phyloP scores from a whole-genome alignment of 805 yeast species.

The Kodamaea neixiangensis region DNA sequence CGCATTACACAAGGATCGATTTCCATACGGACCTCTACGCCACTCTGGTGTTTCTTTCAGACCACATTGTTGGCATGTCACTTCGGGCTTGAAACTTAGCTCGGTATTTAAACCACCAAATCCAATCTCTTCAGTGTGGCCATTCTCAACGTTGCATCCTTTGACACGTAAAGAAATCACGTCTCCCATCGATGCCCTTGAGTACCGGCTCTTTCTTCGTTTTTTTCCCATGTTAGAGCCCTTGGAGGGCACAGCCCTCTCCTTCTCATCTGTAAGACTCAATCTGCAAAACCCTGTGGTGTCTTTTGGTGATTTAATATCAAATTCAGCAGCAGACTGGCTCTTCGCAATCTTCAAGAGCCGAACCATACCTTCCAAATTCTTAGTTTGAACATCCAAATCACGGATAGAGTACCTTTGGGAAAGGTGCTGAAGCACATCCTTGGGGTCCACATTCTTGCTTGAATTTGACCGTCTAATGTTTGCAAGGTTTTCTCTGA shows the following conservation, averaged over 20 bases:
- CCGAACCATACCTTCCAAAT: background rate
- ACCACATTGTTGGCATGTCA: conserved; percentile 19
- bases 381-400: background rate
- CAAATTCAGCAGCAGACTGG: background rate
- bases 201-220: background rate
- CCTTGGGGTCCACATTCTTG: background rate
- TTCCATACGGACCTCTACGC: conserved; percentile 22
- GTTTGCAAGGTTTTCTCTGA: background rate
- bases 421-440: background rate
- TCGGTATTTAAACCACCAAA: conserved; percentile 15
- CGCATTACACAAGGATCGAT: conserved; percentile 21
- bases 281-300: background rate
- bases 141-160: background rate
- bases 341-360: background rate
- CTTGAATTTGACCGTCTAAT: background rate
- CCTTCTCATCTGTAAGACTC: background rate
- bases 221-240: background rate
- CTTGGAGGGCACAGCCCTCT: background rate
- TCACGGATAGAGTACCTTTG: background rate
- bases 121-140: conserved; percentile 4
- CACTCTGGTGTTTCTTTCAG: conserved; percentile 22
- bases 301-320: background rate
- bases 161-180: conserved; percentile 7
- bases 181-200: background rate
- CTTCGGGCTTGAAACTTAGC: conserved; percentile 10